Conservation (phyloP, 176 grass and related monocot genomes). For the Zizania latifolia region DNA sequence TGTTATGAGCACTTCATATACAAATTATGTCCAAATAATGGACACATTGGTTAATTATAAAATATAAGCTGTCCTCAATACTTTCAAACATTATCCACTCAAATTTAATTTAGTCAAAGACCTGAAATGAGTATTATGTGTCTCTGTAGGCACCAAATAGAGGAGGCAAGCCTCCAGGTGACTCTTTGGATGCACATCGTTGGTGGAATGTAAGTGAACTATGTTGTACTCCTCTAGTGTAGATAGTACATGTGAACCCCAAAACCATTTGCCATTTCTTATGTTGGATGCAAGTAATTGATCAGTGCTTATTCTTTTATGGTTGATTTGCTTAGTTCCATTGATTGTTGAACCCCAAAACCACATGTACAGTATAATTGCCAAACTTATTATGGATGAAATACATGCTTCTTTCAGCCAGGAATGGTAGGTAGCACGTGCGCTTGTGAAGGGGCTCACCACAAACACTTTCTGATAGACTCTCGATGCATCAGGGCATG, state of each 20-base stretch:
- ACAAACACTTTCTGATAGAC: no score
- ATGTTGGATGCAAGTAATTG: constrained; percentile 8
- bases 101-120: not conserved
- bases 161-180: constrained; percentile 49
- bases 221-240: not conserved
- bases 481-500: no score
- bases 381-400: constrained; percentile 2
- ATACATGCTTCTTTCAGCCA: not conserved
- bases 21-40: not conserved
- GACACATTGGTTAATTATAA: not conserved
- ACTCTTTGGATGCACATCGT: constrained; percentile 64
- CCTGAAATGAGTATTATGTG: constrained; percentile 1
- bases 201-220: constrained; percentile 85
- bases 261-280: not conserved
- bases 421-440: no score
- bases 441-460: no score
- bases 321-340: not conserved
- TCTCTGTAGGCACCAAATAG: constrained; percentile 63
- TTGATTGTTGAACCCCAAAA: not conserved
- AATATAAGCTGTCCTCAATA: not conserved
- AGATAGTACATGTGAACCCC: not conserved
- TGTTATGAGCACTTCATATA: not conserved
- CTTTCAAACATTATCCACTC: not conserved
- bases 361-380: not conserved
- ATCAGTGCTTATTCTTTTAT: no score